Evolutionary conservation across 139 green algal species (phyloP).

Genomic region (Marvania coccoides): DNA sequence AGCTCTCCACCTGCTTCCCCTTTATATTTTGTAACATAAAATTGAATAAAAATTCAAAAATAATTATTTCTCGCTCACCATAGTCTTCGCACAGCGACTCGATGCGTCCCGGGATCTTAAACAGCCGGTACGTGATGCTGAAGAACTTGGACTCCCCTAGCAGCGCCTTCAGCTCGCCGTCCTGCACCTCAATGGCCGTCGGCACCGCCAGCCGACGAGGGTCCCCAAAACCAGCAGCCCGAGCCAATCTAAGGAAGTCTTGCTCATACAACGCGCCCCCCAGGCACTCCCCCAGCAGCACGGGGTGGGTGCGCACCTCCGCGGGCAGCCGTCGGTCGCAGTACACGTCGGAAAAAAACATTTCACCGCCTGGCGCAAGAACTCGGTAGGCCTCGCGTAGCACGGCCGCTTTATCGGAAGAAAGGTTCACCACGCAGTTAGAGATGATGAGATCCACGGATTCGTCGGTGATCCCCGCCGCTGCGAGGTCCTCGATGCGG

Average conservation of each 20-base stretch:
- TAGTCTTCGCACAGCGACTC: constrained; percentile 88
- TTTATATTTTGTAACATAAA: too few species aligned
- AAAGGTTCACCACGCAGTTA: constrained; percentile 96
- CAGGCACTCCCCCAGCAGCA: constrained; percentile 87
- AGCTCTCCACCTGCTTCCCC: too few species aligned
- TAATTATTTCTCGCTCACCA: too few species aligned
- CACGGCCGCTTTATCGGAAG: constrained; percentile 71
- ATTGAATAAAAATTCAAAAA: neutral
- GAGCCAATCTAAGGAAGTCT: constrained; percentile 80
- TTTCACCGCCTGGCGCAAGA: constrained; percentile 86
- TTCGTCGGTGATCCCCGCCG: constrained; percentile 57
- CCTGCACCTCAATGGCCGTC: constrained; percentile 60
- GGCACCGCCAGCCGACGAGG: constrained; percentile 53
- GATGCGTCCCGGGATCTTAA: constrained; percentile 85
- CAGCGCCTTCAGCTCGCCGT: constrained; percentile 59
- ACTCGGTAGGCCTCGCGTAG: constrained; percentile 55
- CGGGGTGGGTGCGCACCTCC: constrained; percentile 20
- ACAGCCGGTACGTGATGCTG: constrained; percentile 90
- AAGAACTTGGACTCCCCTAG: constrained; percentile 84
- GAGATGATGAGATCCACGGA: constrained; percentile 87
- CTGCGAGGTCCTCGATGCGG: constrained; percentile 84
- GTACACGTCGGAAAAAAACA: constrained; percentile 97
- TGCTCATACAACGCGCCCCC: constrained; percentile 87
- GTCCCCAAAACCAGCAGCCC: constrained; percentile 75
- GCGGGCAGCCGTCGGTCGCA: constrained; percentile 66